Conservation (phyloP, 2,329 filamentous ascomycete genomes). For the Apiospora kogelbergensis region DNA sequence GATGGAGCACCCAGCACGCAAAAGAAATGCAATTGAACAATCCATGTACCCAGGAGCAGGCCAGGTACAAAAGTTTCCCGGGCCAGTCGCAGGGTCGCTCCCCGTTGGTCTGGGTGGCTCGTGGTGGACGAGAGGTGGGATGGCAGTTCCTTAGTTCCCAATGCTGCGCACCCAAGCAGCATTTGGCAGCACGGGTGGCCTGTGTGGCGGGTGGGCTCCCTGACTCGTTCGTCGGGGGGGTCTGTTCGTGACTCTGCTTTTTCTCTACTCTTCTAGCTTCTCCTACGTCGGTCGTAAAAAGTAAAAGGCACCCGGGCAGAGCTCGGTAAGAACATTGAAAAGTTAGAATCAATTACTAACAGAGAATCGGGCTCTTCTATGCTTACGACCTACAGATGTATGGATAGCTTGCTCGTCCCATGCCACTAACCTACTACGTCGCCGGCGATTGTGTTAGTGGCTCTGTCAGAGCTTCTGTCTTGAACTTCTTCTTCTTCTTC, state of each 20-base stretch:
- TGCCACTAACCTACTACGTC: background rate
- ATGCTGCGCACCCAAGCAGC: conserved; percentile 1
- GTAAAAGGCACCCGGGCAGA: background rate
- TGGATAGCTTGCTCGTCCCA: background rate
- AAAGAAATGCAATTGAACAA: background rate
- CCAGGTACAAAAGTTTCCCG: background rate
- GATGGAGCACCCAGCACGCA: background rate
- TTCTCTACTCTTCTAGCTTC: background rate
- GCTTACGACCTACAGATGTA: background rate
- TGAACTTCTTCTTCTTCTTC: background rate
- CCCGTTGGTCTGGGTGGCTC: background rate
- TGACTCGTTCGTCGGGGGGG: background rate
- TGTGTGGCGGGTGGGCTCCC: background rate
- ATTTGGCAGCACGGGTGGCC: background rate
- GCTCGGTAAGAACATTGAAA: background rate
- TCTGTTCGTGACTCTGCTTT: background rate
- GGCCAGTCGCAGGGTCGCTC: background rate
- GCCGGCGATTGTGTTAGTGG: background rate
- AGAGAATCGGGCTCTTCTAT: background rate
- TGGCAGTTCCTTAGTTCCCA: conserved; percentile 2
- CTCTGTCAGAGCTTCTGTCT: background rate
- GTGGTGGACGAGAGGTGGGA: background rate
- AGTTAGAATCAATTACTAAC: background rate
- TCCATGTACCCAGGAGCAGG: background rate
- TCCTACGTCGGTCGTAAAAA: background rate